phyloP scores from a whole-genome alignment of 768 basidiomycete species.

The Asterophora lycoperdoides region DNA sequence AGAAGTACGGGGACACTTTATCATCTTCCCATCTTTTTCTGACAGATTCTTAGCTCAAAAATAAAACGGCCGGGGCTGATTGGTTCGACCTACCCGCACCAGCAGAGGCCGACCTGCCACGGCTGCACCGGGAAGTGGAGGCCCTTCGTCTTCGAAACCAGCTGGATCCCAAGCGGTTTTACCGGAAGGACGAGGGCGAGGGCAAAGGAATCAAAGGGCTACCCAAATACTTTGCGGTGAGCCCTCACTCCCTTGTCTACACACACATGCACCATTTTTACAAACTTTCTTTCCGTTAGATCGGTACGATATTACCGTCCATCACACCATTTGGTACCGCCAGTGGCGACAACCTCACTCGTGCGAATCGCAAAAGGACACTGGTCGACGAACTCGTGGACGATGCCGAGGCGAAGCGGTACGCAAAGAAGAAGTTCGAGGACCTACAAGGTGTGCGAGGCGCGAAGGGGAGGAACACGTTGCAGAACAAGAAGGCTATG shows the following conservation, averaged over 20 bases:
- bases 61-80: constrained; percentile 67
- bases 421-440: constrained; percentile 89
- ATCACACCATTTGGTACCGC: constrained; percentile 68
- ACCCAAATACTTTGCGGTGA: constrained; percentile 87
- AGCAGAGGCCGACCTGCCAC: constrained; percentile 71
- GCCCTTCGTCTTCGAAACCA: constrained; percentile 83
- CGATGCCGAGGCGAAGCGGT: constrained; percentile 80
- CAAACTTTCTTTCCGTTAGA: constrained; percentile 36
- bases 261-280: constrained; percentile 1
- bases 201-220: constrained; percentile 80
- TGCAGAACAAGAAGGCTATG: constrained; percentile 58
- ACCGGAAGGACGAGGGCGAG: constrained; percentile 82
- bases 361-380: constrained; percentile 70
- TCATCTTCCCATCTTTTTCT: constrained; percentile 1
- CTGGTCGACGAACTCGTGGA: constrained; percentile 87
- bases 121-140: constrained; percentile 80
- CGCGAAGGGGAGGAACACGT: constrained; percentile 65
- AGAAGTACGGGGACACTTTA: constrained; percentile 41
- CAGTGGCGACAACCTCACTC: constrained; percentile 66
- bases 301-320: constrained; percentile 74
- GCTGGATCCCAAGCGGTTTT: constrained; percentile 90
- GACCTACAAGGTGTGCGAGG: constrained; percentile 67
- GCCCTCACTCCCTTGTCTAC: constrained; percentile 21
- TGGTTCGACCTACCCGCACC: constrained; percentile 93
- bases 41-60: constrained; percentile 48